Evolutionary conservation across 2,329 filamentous ascomycete genomes (phyloP).

Genomic region (Phaeosphaeria sp.): DNA sequence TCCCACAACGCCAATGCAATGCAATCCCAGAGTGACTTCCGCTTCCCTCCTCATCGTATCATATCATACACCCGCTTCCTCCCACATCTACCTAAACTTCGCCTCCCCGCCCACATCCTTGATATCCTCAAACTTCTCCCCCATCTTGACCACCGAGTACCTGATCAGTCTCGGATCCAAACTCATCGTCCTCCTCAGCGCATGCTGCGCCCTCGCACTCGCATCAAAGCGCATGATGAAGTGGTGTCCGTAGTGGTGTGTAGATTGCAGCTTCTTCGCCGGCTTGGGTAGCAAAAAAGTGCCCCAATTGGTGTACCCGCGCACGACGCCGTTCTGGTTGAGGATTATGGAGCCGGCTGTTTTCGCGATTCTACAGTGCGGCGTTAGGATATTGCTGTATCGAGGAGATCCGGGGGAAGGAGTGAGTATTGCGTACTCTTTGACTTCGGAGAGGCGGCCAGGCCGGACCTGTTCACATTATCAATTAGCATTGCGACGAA

Average conservation of each 20-base stretch:
- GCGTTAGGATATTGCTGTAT: neutral
- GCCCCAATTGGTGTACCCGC: constrained; percentile 95
- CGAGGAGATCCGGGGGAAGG: constrained; percentile 8
- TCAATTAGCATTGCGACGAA: constrained; percentile 6
- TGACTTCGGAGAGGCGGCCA: constrained; percentile 87
- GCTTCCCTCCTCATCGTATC: neutral
- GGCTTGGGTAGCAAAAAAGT: constrained; percentile 85
- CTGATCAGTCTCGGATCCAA: constrained; percentile 92
- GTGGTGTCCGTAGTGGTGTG: constrained; percentile 88
- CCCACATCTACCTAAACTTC: constrained; percentile 47
- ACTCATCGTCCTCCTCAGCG: constrained; percentile 75
- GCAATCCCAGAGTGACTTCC: neutral
- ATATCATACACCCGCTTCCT: neutral
- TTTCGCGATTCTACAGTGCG: constrained; percentile 79
- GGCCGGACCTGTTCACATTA: constrained; percentile 77
- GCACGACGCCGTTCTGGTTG: constrained; percentile 83
- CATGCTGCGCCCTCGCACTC: constrained; percentile 73
- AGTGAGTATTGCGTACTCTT: constrained; percentile 75
- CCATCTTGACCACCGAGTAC: constrained; percentile 85
- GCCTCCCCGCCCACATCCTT: constrained; percentile 64
- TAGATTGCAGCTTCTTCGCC: constrained; percentile 79
- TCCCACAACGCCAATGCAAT: constrained; percentile 1
- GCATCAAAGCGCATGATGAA: constrained; percentile 97
- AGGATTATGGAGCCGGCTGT: constrained; percentile 85
- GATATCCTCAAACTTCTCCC: constrained; percentile 68